These are phyloP conservation scores for Xanthoceras sorbifolium DNA, from an alignment of 345 rosid genomes.

Conservation along the genomic window DNA sequence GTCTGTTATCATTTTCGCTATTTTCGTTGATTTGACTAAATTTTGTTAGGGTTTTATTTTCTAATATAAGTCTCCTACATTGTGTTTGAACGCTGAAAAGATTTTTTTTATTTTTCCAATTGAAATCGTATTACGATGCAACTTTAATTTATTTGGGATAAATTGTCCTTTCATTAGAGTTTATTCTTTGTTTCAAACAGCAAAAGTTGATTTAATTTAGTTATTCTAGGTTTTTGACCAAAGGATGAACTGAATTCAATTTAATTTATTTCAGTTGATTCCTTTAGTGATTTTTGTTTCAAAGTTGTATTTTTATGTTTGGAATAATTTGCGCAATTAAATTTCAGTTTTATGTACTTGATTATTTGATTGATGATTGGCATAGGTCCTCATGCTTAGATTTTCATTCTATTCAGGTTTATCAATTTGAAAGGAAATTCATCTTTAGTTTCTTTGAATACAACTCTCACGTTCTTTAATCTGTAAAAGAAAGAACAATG, in stretches of 20 bases:
- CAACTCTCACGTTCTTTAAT: not conserved
- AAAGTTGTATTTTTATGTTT: not conserved
- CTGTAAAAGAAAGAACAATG: constrained; percentile 27
- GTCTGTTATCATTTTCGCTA: not conserved
- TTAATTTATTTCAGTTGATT: not conserved
- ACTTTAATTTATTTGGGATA: not conserved
- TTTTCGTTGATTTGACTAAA: not conserved
- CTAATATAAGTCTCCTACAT: not conserved
- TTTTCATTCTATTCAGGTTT: not conserved
- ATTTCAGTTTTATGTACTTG: not conserved
- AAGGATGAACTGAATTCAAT: no score
- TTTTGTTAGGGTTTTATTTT: not conserved
- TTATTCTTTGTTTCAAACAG: no score
- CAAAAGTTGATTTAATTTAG: not conserved
- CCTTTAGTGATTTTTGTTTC: not conserved
- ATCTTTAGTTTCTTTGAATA: not conserved
- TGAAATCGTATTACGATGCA: not conserved
- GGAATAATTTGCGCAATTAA: not conserved
- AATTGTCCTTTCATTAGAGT: not conserved
- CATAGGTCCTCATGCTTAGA: not conserved
- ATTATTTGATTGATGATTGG: not conserved
- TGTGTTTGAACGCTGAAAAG: not conserved
- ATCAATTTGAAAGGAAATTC: not conserved
- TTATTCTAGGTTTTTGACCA: not conserved
- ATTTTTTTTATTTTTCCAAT: not conserved